Base-by-base conservation (phyloP, 2,329 filamentous ascomycete genomes). In the Nothophoma quercina region DNA sequence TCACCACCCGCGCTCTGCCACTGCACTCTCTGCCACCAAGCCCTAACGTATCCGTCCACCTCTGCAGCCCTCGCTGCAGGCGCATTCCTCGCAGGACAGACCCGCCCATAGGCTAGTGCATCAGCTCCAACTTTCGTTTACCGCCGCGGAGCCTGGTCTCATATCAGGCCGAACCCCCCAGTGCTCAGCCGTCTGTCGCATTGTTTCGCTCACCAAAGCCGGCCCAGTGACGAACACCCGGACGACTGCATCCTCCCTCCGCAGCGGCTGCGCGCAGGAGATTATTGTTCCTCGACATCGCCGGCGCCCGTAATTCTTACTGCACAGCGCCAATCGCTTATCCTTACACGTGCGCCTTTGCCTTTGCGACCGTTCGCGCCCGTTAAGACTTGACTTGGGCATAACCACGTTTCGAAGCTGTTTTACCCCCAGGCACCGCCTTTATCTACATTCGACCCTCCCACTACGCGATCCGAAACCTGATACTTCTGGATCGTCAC, bases 321-420 rank as follows among this genome's bases (percentile, higher is more conserved):
- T 50, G 43, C 51, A 47, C 53, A 38, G 62, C 64, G 58, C 62
- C 64, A 64, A 62, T 65, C 64, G 57, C 51, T 55, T 57, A 52
- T 56, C 62, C 55, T 59, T 48, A 23, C 26, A 43, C 50, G 43
- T 53, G 43, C 50, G 38, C 50, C 39, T 34, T 36, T 39, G 44
- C 43, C 33, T n/a, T 38, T 22, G 38, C 33, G 43, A 36, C 44
- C 39, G 39, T 39, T 40, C 36, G 42, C 49, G 42, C 32, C 38
- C 36, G 16, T 26, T 16, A 18, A 51, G 45, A 34, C 19, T 51
- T 36, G 43, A 46, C 51, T 53, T 59, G 48, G 58, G 59, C 67
- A 67, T 63, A 64, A 63, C 67, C 55, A 68, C 65, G 67, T 72
- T 69, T 70, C 68, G 68, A 63, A 71, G 58, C 60, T 65, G 67